A percentile compares a stretch with the other conserved stretches of the same genome.
phyloP scores from a whole-genome alignment of 2,329 filamentous ascomycete genomes.

The Diaporthe caulivora region DNA sequence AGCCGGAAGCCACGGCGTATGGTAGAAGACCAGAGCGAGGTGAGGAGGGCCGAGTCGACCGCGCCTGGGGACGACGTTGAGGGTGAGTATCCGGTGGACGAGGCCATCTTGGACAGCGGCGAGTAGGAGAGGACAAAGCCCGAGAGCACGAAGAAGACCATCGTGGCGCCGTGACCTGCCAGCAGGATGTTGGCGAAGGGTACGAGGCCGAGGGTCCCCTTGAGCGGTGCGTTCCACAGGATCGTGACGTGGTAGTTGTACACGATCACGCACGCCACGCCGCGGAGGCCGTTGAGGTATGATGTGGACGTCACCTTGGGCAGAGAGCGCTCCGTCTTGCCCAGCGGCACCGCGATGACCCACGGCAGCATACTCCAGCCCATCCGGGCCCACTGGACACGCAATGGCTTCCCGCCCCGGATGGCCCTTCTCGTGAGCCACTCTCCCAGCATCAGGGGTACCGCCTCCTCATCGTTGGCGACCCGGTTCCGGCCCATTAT shows the following conservation, averaged over 20 bases:
- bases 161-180: conserved; percentile 45
- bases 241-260: conserved; percentile 41
- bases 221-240: conserved; percentile 38
- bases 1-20: conserved; percentile 41
- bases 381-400: background rate
- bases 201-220: conserved; percentile 37
- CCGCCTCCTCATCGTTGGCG: background rate
- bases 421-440: background rate
- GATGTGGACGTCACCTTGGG: conserved; percentile 12
- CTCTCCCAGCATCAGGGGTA: background rate
- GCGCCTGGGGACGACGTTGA: background rate
- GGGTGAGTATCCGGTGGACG: background rate
- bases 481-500: background rate
- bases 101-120: conserved; percentile 36
- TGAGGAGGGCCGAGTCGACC: conserved; percentile 11
- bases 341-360: conserved; percentile 18
- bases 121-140: conserved; percentile 52
- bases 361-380: conserved; percentile 10
- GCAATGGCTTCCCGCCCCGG: background rate
- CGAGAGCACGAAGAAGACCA: conserved; percentile 51
- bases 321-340: conserved; percentile 12
- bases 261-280: conserved; percentile 43
- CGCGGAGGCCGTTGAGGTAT: conserved; percentile 45
- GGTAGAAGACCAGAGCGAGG: conserved; percentile 43
- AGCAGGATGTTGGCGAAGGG: conserved; percentile 46